phyloP scores from a whole-genome alignment of 2,329 filamentous ascomycete genomes.

The Tolypocladium nubicola region DNA sequence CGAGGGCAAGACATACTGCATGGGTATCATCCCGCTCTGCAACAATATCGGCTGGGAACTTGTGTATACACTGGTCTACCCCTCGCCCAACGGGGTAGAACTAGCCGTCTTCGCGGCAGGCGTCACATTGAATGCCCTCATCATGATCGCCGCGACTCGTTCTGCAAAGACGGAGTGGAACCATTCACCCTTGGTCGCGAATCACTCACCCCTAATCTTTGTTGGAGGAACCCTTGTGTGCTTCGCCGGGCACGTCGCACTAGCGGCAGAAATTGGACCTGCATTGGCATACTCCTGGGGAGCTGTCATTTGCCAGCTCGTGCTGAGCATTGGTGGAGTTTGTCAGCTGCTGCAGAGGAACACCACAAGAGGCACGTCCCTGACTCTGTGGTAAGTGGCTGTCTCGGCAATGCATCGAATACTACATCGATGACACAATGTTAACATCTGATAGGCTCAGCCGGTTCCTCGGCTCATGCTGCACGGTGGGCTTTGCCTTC shows the following conservation, averaged over 20 bases:
- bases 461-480: constrained; percentile 6
- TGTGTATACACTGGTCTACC: constrained; percentile 5
- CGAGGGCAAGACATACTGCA: constrained; percentile 6
- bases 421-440: neutral
- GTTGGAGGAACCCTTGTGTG: constrained; percentile 3
- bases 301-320: constrained; percentile 7
- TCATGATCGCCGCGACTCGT: constrained; percentile 5
- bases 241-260: constrained; percentile 7
- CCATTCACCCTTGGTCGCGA: constrained; percentile 5
- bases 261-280: constrained; percentile 7
- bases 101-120: constrained; percentile 4
- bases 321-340: constrained; percentile 5
- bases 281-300: constrained; percentile 7
- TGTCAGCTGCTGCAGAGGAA: constrained; percentile 7
- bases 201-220: constrained; percentile 4
- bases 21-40: constrained; percentile 8
- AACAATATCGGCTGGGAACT: constrained; percentile 9
- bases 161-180: constrained; percentile 5
- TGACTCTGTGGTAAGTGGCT: constrained; percentile 5
- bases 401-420: neutral
- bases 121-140: constrained; percentile 4
- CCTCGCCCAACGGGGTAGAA: constrained; percentile 6
- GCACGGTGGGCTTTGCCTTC: constrained; percentile 6
- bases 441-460: constrained; percentile 2
- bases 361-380: constrained; percentile 5